Evolutionary conservation across 371 early-diverging fungal genomes (phyloP), one percentile per base, ranked within the genome.

Genomic region (Circinella umbellata): DNA sequence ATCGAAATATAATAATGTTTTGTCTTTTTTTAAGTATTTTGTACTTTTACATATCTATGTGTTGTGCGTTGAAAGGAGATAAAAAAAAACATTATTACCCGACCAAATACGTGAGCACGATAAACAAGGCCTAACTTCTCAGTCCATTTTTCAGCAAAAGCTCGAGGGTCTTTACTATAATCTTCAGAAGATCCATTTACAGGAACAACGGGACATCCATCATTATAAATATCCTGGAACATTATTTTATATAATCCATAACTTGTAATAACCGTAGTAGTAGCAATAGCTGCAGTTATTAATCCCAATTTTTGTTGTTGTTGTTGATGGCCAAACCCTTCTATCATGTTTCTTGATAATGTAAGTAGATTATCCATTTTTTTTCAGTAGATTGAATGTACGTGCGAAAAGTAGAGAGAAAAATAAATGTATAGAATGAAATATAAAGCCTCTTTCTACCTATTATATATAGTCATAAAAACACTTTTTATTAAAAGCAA

Each of bases 101-200:
- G n/a, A n/a, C 80, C 80, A 61, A 74, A 74, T 5, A 80, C n/a
- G 57, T 77, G 69, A 53, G 68, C 73, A 49, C 73, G 74, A 35
- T 70, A 77, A 5, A 71, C 68, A 15, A 69, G 69, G 0, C 80
- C 80, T 39, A 67, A 70, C 18, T 74, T 61, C 10, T 74, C 53
- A 3, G 69, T 67, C 53, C 61, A 66, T 36, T 73, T 69, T 54
- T 61, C 74, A 6, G 71, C 63, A 53, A 80, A 76, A 10, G 47
- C 69, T 4, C 34, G 17, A 8, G 76, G 75, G 39, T 76, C 20
- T n/a, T 34, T 39, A 27, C 71, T 67, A 34, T 66, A 77, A 34
- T 70, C 68, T 27, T 55, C 39, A 1, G 74, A 76, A 2, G 73
- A 73, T 7, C 80, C 76, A 18, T 69, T 13, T 36, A 74, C 55